A percentile compares a stretch with the other conserved stretches of the same genome.
These are phyloP conservation scores for Brettanomyces anomalus DNA, from an alignment of 805 yeast genomes.

Conservation along the genomic window DNA sequence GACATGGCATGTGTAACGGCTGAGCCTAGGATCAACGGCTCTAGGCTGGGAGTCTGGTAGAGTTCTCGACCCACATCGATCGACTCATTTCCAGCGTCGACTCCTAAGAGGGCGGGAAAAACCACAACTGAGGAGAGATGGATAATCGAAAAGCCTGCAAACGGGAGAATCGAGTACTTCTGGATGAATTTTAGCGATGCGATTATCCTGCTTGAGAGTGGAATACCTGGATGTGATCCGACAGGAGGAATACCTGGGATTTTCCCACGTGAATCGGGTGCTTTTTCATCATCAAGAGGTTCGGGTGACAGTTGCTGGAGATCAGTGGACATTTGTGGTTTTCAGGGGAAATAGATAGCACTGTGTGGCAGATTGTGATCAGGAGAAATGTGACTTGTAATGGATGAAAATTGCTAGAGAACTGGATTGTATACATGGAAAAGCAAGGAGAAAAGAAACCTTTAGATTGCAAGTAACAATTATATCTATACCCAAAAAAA, in stretches of 20 bases:
- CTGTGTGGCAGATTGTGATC: not conserved
- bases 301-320: slow-evolving; percentile 10
- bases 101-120: slow-evolving; percentile 40
- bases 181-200: slow-evolving; percentile 26
- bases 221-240: slow-evolving; percentile 4
- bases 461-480: too few species aligned
- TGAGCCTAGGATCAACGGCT: slow-evolving; percentile 39
- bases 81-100: slow-evolving; percentile 39
- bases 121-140: slow-evolving; percentile 48
- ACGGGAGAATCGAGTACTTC: slow-evolving; percentile 52
- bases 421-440: too few species aligned
- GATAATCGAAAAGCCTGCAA: slow-evolving; percentile 45
- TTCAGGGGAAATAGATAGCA: not conserved
- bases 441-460: too few species aligned
- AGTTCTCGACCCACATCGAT: slow-evolving; percentile 53
- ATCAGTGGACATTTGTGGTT: not conserved
- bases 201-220: slow-evolving; percentile 4
- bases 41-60: slow-evolving; percentile 48
- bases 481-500: too few species aligned
- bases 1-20: slow-evolving; percentile 39
- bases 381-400: too few species aligned
- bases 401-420: too few species aligned
- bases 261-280: not conserved
- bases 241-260: slow-evolving; percentile 12
- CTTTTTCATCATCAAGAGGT: slow-evolving; percentile 9